Percentiles rank a stretch among this genome's conserved stretches.
Evolutionary conservation across 1,139 yeast genomes (phyloP).

Genomic region (Saccharomyces uvarum): DNA sequence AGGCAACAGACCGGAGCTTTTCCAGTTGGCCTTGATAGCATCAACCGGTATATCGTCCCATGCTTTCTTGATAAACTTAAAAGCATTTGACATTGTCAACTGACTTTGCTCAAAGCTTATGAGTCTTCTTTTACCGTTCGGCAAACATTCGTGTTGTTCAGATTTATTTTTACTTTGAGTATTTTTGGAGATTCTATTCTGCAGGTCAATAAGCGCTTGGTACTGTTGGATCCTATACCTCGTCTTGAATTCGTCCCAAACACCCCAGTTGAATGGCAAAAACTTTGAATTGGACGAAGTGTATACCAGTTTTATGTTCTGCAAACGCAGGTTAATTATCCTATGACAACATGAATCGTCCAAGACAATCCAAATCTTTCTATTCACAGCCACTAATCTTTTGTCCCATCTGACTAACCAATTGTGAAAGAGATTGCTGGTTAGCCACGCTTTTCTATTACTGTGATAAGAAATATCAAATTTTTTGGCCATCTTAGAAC

Average conservation of each 20-base stretch:
- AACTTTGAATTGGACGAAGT: constrained; percentile 38
- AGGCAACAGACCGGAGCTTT: constrained; percentile 37
- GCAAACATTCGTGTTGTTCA: constrained; percentile 13
- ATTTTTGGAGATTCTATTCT: constrained; percentile 22
- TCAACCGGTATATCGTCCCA: constrained; percentile 47
- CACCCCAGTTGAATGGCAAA: constrained; percentile 60
- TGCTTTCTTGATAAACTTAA: constrained; percentile 50
- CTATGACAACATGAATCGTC: constrained; percentile 63
- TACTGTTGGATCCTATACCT: constrained; percentile 55
- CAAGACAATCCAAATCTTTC: constrained; percentile 48
- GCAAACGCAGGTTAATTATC: constrained; percentile 48
- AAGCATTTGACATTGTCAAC: constrained; percentile 47
- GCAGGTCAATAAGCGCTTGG: constrained; percentile 39
- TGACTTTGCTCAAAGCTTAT: constrained; percentile 35
- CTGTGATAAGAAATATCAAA: constrained; percentile 52
- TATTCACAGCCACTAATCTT: constrained; percentile 38
- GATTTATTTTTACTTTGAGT: not conserved
- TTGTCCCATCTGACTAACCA: constrained; percentile 56
- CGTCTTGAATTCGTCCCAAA: constrained; percentile 53
- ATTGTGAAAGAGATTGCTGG: constrained; percentile 58
- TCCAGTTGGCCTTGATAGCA: constrained; percentile 48
- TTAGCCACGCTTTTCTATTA: constrained; percentile 57
- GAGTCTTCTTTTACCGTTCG: constrained; percentile 14
- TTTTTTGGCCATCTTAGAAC: constrained; percentile 42
- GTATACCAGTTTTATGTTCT: constrained; percentile 42